Conservation (phyloP, 2,329 filamentous ascomycete species). For the Colletotrichum sp. region DNA sequence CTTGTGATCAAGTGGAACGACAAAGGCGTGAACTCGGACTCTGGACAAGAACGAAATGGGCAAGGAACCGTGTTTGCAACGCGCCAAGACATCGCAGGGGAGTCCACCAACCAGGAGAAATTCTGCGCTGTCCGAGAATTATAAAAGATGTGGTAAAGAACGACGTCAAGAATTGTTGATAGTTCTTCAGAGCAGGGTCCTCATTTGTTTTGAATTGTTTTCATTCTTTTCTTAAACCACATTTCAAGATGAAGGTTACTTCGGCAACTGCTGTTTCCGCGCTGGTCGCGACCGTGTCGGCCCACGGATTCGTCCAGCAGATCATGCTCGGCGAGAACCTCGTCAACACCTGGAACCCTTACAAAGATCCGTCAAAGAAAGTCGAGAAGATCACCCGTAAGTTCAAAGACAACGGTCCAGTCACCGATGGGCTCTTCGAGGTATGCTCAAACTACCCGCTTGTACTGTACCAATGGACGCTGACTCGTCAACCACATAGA, state of each 20-base stretch:
- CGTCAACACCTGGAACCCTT: slow-evolving; percentile 31
- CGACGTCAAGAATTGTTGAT: fast-evolving
- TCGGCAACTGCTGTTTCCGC: not conserved
- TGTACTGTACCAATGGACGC: not conserved
- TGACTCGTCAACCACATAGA: slow-evolving; percentile 15
- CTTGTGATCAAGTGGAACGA: not conserved
- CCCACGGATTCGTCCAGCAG: slow-evolving; percentile 19
- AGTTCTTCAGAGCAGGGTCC: not conserved
- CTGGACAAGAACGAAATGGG: not conserved
- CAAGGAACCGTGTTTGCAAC: not conserved
- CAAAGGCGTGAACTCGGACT: not conserved
- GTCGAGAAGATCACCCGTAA: slow-evolving; percentile 29
- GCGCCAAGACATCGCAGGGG: not conserved
- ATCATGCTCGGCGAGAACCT: slow-evolving; percentile 23
- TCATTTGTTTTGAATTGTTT: not conserved
- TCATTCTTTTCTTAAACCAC: not conserved
- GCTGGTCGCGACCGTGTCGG: slow-evolving; percentile 19
- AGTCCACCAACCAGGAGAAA: not conserved
- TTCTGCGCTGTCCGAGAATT: no score
- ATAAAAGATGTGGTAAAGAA: not conserved
- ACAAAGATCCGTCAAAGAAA: slow-evolving; percentile 31
- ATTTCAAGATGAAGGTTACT: not conserved
- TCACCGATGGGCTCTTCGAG: slow-evolving; percentile 27
- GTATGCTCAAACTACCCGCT: not conserved
- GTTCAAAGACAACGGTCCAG: slow-evolving; percentile 30